Conservation (phyloP, 106 monocot genomes). For the Platanthera guangdongensis region DNA sequence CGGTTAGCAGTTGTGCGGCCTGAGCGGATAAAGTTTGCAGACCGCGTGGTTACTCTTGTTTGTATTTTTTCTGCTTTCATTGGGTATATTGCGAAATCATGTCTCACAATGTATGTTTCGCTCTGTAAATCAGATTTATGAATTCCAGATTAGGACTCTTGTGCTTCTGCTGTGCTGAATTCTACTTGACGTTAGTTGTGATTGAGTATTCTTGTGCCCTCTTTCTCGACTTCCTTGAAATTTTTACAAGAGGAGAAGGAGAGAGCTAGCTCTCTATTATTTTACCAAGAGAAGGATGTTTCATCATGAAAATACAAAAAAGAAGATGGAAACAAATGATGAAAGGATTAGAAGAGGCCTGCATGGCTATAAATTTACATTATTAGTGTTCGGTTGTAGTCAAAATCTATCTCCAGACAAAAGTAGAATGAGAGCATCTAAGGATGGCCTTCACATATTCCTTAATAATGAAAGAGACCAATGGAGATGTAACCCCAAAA, state of each 20-base stretch:
- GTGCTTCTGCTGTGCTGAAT: too few species aligned
- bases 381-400: background rate
- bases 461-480: background rate
- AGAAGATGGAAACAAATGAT: background rate
- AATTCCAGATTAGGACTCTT: too few species aligned
- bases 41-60: too few species aligned
- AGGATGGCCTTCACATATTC: background rate
- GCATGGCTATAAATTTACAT: constrained; percentile 4
- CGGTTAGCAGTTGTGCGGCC: too few species aligned
- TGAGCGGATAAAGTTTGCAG: too few species aligned
- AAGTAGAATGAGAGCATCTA: background rate
- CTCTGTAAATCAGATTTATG: too few species aligned
- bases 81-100: too few species aligned
- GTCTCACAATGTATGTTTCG: too few species aligned
- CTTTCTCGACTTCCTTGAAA: too few species aligned
- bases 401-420: background rate
- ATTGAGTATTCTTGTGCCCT: too few species aligned
- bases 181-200: too few species aligned
- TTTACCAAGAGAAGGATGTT: background rate
- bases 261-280: background rate
- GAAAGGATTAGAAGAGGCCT: background rate
- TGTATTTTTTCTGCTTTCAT: too few species aligned
- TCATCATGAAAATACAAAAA: background rate
- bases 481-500: background rate
- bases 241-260: background rate